Conservation (phyloP, 2,329 filamentous ascomycete species). For the Xylaria sp. region DNA sequence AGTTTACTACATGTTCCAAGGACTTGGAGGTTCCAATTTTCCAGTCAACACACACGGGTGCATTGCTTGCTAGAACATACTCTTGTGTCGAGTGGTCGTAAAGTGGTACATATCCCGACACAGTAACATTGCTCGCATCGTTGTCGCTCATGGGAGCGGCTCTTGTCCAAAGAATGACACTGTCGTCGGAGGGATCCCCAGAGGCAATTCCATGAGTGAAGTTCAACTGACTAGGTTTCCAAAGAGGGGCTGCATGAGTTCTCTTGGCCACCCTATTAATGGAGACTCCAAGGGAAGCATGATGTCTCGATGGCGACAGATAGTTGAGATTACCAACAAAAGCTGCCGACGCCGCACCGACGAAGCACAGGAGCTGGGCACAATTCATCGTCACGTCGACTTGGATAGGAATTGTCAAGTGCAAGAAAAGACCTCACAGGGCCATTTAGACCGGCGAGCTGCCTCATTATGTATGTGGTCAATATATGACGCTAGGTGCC, state of each 20-base stretch:
- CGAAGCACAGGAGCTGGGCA: slow-evolving; percentile 31
- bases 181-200: slow-evolving; percentile 61
- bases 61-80: slow-evolving; percentile 61
- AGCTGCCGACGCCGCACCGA: slow-evolving; percentile 41
- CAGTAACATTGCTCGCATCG: slow-evolving; percentile 58
- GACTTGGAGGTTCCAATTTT: slow-evolving; percentile 64
- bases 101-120: slow-evolving; percentile 54
- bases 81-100: slow-evolving; percentile 58
- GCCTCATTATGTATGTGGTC: slow-evolving; percentile 1
- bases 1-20: slow-evolving; percentile 58
- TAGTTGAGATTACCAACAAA: slow-evolving; percentile 66
- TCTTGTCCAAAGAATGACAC: slow-evolving; percentile 64
- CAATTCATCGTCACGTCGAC: slow-evolving; percentile 37
- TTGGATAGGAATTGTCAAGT: neutral
- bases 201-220: slow-evolving; percentile 70
- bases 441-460: neutral
- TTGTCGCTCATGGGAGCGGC: slow-evolving; percentile 57
- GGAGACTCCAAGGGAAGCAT: slow-evolving; percentile 68
- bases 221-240: slow-evolving; percentile 61
- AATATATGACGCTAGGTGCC: neutral
- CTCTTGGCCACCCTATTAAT: slow-evolving; percentile 68
- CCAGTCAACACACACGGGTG: slow-evolving; percentile 75
- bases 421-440: neutral
- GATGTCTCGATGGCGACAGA: slow-evolving; percentile 68
- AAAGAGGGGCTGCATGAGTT: slow-evolving; percentile 57